phyloP scores from a whole-genome alignment of 106 monocot species.

The Agapanthus africanus region DNA sequence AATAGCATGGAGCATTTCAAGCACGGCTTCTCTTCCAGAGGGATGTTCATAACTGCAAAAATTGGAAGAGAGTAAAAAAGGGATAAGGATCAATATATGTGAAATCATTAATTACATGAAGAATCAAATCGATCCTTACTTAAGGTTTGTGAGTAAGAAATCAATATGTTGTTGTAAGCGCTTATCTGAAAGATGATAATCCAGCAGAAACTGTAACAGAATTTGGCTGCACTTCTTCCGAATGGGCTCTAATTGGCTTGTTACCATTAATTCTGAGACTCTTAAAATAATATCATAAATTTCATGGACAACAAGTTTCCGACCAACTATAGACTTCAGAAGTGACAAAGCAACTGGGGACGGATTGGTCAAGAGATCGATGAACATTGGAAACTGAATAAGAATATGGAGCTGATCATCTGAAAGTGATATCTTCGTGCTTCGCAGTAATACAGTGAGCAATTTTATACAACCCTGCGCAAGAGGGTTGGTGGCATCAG shows the following conservation, averaged over 20 bases:
- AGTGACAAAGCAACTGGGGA: conserved; percentile 85
- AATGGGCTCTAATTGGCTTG: conserved; percentile 64
- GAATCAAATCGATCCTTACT: conserved; percentile 27
- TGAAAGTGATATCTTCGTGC: conserved; percentile 61
- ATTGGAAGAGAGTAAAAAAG: background rate
- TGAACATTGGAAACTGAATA: conserved; percentile 72
- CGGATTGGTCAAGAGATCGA: conserved; percentile 74
- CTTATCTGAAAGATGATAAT: conserved; percentile 76
- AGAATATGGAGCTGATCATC: conserved; percentile 63
- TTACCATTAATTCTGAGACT: conserved; percentile 85
- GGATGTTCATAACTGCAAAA: conserved; percentile 84
- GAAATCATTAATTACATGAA: background rate
- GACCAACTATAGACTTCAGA: conserved; percentile 68
- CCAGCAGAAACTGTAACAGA: conserved; percentile 68
- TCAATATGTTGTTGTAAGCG: conserved; percentile 77
- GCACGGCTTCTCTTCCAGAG: conserved; percentile 89
- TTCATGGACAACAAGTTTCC: conserved; percentile 69
- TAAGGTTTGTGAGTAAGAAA: conserved; percentile 81
- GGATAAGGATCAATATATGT: background rate
- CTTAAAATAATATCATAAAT: conserved; percentile 67
- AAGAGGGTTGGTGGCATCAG: conserved; percentile 37
- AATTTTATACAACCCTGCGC: conserved; percentile 70
- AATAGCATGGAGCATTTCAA: conserved; percentile 86
- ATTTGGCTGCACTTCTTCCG: conserved; percentile 72
- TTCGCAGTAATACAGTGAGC: conserved; percentile 54